Evolutionary conservation across 768 basidiomycete species (phyloP).

Genomic region (Podaxis sp.): DNA sequence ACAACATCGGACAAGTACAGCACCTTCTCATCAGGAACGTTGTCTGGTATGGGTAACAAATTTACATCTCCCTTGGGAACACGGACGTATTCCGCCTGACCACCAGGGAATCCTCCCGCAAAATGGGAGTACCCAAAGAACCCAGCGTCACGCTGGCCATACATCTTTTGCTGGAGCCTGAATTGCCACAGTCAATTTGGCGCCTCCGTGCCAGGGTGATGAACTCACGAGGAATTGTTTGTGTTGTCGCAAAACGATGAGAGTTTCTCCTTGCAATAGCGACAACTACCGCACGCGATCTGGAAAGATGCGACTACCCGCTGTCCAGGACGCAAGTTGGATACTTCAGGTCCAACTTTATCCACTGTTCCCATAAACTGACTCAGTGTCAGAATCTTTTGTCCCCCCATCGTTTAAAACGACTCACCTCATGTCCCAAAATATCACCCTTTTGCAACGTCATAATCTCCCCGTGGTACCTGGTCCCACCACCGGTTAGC

Average conservation of each 20-base stretch:
- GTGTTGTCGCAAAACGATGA: constrained; percentile 75
- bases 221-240: constrained; percentile 56
- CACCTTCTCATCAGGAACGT: constrained; percentile 59
- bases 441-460: constrained; percentile 72
- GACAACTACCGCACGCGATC: constrained; percentile 70
- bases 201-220: constrained; percentile 11
- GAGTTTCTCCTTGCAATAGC: constrained; percentile 70
- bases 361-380: constrained; percentile 71
- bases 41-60: constrained; percentile 65
- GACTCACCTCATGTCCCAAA: constrained; percentile 63
- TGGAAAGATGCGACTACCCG: constrained; percentile 81
- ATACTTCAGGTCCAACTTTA: constrained; percentile 62
- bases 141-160: constrained; percentile 66
- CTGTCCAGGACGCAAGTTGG: constrained; percentile 57
- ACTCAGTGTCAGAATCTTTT: neutral
- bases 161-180: constrained; percentile 56
- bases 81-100: constrained; percentile 74
- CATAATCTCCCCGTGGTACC: constrained; percentile 66
- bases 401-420: neutral
- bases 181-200: neutral
- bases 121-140: constrained; percentile 75
- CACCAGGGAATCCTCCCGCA: constrained; percentile 70
- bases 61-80: constrained; percentile 74
- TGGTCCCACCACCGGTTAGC: constrained; percentile 8
- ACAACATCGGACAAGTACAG: constrained; percentile 61